Evolutionary conservation across 2,329 filamentous ascomycete species (phyloP), one percentile per base, ranked within the genome.

Genomic region (Pyrenophora graminea): DNA sequence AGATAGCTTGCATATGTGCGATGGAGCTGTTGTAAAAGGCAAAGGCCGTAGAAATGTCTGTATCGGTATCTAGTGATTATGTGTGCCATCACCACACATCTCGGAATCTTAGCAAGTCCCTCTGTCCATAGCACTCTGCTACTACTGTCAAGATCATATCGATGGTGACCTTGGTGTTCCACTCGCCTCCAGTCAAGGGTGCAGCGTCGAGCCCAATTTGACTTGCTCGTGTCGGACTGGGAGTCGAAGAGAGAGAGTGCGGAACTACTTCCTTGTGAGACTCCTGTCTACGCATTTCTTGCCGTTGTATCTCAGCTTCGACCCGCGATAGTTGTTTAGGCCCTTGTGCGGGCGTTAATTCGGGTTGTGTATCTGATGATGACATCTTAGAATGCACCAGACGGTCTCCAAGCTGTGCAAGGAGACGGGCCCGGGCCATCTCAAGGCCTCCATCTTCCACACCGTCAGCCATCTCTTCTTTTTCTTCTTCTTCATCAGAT

Each of bases 91-190:
- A 64, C 62, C 63, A 67, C 17, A 42, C 46, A 39, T 87, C 83
- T 51, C 91, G 83, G 55, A 87, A 89, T 63, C 89, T 85, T 41
- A 97, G 80, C 56, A 97, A 74, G 72, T 97, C 93, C 58, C 87
- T 82, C 74, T 97, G 93, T 1, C 93, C 91, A 74, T 92, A 97
- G 59, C 89, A 85, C 74, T 96, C 91, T 63, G 91, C 92, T 40
- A 89, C 87, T 31, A 97, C 82, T 0, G 90, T 94, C 61, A 97
- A 78, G 45, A 97, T 90, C 90, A 96, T 96, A 74, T 95, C 92
- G 30, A 97, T 79, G 34, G 91, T 91, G n/a, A 85, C 87, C 23
- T 83, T 79, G 1, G 70, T 75, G 45, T 75, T 74, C 27, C 62
- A 55, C 18, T 66, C 77, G 79, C 80, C 68, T 81, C 84, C 63